Base-by-base conservation (phyloP, 305 asterid species). In the Rubia peregrina region DNA sequence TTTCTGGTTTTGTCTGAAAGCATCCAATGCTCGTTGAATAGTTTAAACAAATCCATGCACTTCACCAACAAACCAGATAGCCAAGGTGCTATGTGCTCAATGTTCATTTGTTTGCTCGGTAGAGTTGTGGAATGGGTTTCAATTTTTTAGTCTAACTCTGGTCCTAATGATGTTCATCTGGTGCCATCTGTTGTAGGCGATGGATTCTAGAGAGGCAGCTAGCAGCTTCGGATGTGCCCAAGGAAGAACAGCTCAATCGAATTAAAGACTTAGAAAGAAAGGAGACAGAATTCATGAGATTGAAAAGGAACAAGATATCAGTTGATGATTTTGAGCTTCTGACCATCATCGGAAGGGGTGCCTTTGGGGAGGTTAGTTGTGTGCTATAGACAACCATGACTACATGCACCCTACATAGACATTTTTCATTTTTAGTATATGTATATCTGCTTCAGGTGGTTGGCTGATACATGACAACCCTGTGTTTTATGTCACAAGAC, bases 191-290 rank as follows among this genome's bases (percentile, higher is more conserved):
- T 69, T 81, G 67, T 79, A 93, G 98, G 86, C 91, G 98, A 71
- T 93, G 98, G 96, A 66, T 93, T 67, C 83, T 93, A 71, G 95
- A 93, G 79, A 85, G 96, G 67, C 90, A 88, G 86, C 80, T 93
- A 80, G 97, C 98, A 44, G 85, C 98, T 82, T 93, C 98, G 22
- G 98, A 89, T 89, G 98, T 93, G 79, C 92, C 98, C 40, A 83
- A 86, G 83, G 98, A 93, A 82, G 98, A 93, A 78, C 98, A 88
- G 70, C 78, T 93, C 30, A 84, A 84, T 75, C 88, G 82, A 71
- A 80, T 89, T 67, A 89, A 91, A 83, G 97, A 93, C 85, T 81
- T 93, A 75, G 98, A 93, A 79, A 83, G 95, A 63, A 91, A 89
- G 81, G 98, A 93, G 81, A 93, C 98, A 3, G 97, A 91, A 81